Evolutionary conservation across 2,329 filamentous ascomycete species (phyloP).

Genomic region (Diaporthe nobilis): DNA sequence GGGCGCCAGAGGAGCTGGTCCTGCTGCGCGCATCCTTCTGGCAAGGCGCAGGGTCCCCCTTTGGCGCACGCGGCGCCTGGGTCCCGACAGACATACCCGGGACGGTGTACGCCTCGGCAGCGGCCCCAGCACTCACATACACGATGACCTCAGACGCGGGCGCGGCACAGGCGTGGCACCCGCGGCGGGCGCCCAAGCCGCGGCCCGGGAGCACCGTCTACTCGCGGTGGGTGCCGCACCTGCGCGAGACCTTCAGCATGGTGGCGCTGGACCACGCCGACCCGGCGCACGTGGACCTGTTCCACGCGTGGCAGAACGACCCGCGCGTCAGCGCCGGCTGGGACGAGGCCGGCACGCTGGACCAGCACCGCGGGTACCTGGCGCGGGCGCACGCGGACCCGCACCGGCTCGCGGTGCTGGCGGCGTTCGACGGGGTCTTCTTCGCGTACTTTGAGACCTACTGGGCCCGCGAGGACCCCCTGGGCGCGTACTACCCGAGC

Average conservation of each 20-base stretch:
- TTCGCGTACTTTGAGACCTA: conserved; percentile 89
- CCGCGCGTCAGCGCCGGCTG: conserved; percentile 84
- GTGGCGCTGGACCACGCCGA: conserved; percentile 78
- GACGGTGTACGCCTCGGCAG: conserved; percentile 57
- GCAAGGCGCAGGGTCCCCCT: conserved; percentile 78
- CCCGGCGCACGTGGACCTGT: conserved; percentile 75
- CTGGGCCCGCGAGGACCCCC: conserved; percentile 75
- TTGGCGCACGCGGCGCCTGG: conserved; percentile 76
- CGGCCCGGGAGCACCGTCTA: conserved; percentile 79
- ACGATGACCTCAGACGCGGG: conserved; percentile 56
- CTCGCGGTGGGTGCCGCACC: conserved; percentile 83
- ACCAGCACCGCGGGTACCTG: conserved; percentile 81
- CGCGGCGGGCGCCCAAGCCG: conserved; percentile 80
- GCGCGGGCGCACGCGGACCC: conserved; percentile 77
- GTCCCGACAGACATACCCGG: conserved; percentile 59
- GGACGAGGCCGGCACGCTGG: conserved; percentile 83
- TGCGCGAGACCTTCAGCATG: conserved; percentile 83
- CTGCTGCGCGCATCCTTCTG: conserved; percentile 73
- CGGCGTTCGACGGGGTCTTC: conserved; percentile 76
- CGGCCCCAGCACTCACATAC: conserved; percentile 64
- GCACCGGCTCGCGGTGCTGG: conserved; percentile 79
- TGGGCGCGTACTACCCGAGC: conserved; percentile 69
- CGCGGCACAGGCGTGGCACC: conserved; percentile 68
- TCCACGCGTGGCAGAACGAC: conserved; percentile 88
- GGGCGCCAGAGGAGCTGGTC: conserved; percentile 52